A percentile compares a stretch with the other conserved stretches of the same genome.
phyloP scores from a whole-genome alignment of 768 basidiomycete species.

The Amanita subjunquillea region DNA sequence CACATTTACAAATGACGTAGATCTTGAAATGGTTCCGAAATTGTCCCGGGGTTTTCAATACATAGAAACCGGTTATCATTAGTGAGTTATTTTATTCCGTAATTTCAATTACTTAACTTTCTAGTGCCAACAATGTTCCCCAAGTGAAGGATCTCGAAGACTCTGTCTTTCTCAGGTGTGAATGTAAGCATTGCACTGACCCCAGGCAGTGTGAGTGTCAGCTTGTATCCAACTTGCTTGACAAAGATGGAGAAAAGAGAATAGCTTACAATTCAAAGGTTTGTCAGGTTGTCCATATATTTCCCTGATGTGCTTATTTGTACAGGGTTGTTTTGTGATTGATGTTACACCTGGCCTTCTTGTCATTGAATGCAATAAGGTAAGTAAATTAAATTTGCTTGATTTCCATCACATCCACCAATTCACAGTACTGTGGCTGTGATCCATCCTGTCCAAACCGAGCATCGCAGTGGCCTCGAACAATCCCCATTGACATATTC shows the following conservation, averaged over 20 bases:
- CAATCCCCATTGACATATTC: slow-evolving; percentile 54
- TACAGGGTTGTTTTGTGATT: slow-evolving; percentile 42
- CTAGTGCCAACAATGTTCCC: slow-evolving; percentile 9
- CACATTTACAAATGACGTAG: slow-evolving; percentile 27
- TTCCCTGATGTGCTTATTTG: neutral
- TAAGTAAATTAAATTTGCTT: slow-evolving; percentile 13
- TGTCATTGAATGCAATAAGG: slow-evolving; percentile 61
- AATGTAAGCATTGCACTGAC: neutral
- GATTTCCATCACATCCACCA: neutral
- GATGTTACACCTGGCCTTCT: slow-evolving; percentile 30
- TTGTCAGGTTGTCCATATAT: neutral
- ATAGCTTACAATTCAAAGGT: slow-evolving; percentile 36
- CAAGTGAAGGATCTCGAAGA: neutral
- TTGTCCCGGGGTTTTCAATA: slow-evolving; percentile 37
- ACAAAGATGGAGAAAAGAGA: slow-evolving; percentile 8
- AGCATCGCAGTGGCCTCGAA: slow-evolving; percentile 48
- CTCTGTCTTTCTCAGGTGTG: neutral
- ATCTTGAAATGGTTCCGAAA: slow-evolving; percentile 33
- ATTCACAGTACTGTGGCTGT: slow-evolving; percentile 34
- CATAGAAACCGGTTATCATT: slow-evolving; percentile 40
- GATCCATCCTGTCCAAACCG: slow-evolving; percentile 39
- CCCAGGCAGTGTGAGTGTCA: slow-evolving; percentile 4
- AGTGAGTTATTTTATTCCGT: slow-evolving; percentile 22
- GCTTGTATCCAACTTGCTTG: slow-evolving; percentile 1
- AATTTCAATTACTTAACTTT: neutral